Base-by-base conservation (phyloP, 768 basidiomycete species). In the Lepiota venenata region DNA sequence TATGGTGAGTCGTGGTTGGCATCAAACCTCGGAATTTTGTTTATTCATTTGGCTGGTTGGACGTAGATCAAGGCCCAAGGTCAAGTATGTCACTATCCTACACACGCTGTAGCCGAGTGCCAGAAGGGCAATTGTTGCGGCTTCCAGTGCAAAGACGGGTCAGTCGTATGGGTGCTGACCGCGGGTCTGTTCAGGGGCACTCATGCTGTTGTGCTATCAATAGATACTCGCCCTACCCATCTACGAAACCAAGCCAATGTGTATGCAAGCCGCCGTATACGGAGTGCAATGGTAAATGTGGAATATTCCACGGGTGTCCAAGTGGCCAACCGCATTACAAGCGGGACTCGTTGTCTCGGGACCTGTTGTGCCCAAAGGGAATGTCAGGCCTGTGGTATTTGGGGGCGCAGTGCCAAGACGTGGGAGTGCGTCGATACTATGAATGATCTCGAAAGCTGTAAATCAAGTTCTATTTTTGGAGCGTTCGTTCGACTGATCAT, bases 371-470 rank as follows among this genome's bases (percentile, higher is more conserved):
- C 59, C 66, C 68, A 2, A 50, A 45, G 10, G 78, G 74, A 3
- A 61, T 66, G 52, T 69, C 69, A n/a, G 0, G 71, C 76, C 1
- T 82, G 81, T 53, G 75, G 74, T 5, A 66, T 80, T 48, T 71
- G 66, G 21, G 73, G 75, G 15, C 64, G 74, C 11, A 61, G 62
- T 14, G 56, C 63, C 11, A 64, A 67, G 2, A 71, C 74, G 2
- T 80, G 76, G 75, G 80, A 82, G 55, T 81, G 80, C 54, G 59
- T 82, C 42, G 63, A 81, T 58, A 77, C 73, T 1, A 68, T 65
- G 55, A 66, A 61, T 38, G 78, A 81, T 38, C 69, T 82, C 7
- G 80, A 79, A 63, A 80, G 79, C 65, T 82, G 80, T 81, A 51
- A 53, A 79, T 74, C 5, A 29, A 15, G 16, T 22, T 11, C 22